A percentile compares a stretch with the other conserved stretches of the same genome.
Conservation (phyloP, 345 rosid species). For the Hibiscus mutabilis region DNA sequence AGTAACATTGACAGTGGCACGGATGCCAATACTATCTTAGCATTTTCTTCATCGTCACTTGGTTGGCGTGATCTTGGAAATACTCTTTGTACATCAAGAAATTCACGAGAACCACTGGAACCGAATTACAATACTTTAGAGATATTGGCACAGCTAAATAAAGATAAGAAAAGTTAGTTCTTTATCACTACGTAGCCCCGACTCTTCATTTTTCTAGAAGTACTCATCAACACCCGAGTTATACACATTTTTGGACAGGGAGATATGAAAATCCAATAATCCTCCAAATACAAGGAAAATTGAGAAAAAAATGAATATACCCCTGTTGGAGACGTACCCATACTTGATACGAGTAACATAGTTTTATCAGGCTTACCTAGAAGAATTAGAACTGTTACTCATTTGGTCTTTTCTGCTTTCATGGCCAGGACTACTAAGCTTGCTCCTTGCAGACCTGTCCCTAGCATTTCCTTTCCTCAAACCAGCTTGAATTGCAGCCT, state of each 20-base stretch:
- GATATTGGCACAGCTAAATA: not conserved
- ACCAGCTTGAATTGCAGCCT: slow-evolving; percentile 77
- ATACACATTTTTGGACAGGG: not conserved
- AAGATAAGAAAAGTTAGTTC: not conserved
- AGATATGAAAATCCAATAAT: not conserved
- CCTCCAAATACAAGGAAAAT: not conserved
- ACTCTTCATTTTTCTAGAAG: not conserved
- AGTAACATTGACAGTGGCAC: slow-evolving; percentile 65
- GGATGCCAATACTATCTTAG: slow-evolving; percentile 50
- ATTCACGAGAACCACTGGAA: slow-evolving; percentile 52
- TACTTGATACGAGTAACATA: not conserved
- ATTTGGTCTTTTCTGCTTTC: slow-evolving; percentile 54
- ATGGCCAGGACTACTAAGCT: slow-evolving; percentile 33
- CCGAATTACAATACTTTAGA: slow-evolving; percentile 14
- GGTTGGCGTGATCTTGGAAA: slow-evolving; percentile 44
- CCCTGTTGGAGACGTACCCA: not conserved
- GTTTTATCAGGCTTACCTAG: slow-evolving; percentile 44
- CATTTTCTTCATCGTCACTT: slow-evolving; percentile 69
- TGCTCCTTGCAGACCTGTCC: slow-evolving; percentile 58
- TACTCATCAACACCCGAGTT: not conserved
- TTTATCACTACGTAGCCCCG: not conserved
- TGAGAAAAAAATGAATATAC: not conserved
- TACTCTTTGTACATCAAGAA: slow-evolving; percentile 53
- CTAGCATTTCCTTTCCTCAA: slow-evolving; percentile 63
- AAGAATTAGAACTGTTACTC: slow-evolving; percentile 52